A percentile compares a stretch with the other conserved stretches of the same genome.
Conservation (phyloP, 192 early-diverging fungal species). For the Backusella luteola region DNA sequence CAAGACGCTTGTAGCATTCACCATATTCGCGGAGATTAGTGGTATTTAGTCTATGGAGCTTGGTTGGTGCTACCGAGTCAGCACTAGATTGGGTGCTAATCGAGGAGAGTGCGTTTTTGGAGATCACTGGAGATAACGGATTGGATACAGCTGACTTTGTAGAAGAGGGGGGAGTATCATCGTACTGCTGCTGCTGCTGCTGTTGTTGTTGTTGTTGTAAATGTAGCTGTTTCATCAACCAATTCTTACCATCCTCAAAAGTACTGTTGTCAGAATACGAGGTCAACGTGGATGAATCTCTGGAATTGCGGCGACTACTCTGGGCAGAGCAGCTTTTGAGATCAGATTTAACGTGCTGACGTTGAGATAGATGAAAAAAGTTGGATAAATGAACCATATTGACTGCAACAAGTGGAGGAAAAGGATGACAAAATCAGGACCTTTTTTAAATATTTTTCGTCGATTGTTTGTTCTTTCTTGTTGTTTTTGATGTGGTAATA, state of each 20-base stretch:
- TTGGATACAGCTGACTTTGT: not conserved
- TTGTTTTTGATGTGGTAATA: not conserved
- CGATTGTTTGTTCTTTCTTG: not conserved
- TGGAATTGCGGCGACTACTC: constrained; percentile 1
- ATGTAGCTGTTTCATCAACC: constrained; percentile 11
- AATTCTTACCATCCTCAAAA: constrained; percentile 13
- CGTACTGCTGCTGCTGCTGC: not conserved
- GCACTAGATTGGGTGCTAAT: not conserved
- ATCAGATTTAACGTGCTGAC: not conserved
- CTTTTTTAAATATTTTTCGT: not conserved
- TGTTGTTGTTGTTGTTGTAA: not conserved
- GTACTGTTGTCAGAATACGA: not conserved
- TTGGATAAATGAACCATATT: constrained; percentile 7
- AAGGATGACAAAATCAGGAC: not conserved
- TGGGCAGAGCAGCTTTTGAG: not conserved
- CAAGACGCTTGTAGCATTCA: constrained; percentile 65
- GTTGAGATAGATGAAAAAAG: not conserved
- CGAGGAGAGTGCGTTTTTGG: not conserved
- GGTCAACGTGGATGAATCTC: not conserved
- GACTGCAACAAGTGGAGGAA: not conserved
- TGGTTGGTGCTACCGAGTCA: not conserved
- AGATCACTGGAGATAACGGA: not conserved
- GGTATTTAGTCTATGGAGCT: constrained; percentile 9
- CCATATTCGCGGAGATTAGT: constrained; percentile 23
- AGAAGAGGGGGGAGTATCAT: not conserved